Percentiles rank a stretch among this genome's conserved stretches.
These are phyloP conservation scores for Chernovozyma aurita DNA, from an alignment of 1,139 yeast species.

Conservation along the genomic window DNA sequence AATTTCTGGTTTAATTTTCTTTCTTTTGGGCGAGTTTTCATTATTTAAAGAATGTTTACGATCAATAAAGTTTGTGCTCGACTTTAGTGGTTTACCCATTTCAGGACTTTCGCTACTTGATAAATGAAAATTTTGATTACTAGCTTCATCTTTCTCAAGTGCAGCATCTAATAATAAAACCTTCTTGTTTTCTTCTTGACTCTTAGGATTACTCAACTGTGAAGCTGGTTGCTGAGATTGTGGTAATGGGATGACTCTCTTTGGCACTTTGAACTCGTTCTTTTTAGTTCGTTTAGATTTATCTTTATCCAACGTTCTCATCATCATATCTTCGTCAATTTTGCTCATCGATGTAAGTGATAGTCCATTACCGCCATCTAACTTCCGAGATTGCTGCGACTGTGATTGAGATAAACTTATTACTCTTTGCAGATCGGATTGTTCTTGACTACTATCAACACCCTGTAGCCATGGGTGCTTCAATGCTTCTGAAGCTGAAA, in stretches of 20 bases:
- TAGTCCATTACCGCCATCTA: conserved; percentile 45
- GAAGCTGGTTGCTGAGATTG: conserved; percentile 32
- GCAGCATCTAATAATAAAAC: neutral
- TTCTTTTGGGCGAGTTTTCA: conserved; percentile 2
- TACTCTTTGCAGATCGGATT: conserved; percentile 31
- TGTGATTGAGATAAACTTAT: conserved; percentile 68
- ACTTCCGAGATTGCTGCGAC: conserved; percentile 55
- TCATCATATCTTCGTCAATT: conserved; percentile 43
- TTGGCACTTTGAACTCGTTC: conserved; percentile 41
- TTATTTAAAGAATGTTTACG: conserved; percentile 5
- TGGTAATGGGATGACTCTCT: conserved; percentile 39
- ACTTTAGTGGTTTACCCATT: conserved; percentile 1
- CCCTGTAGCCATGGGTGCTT: conserved; percentile 59
- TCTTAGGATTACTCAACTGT: conserved; percentile 10
- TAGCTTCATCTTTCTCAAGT: neutral
- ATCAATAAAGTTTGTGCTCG: conserved; percentile 1
- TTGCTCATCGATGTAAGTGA: conserved; percentile 30
- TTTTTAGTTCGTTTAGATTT: conserved; percentile 18
- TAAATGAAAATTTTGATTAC: neutral
- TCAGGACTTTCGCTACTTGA: conserved; percentile 7
- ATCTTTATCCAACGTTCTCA: conserved; percentile 37
- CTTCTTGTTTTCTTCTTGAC: conserved; percentile 9
- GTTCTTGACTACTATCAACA: conserved; percentile 14
- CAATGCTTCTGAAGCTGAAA: conserved; percentile 70
- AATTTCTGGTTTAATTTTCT: conserved; percentile 4